Base-by-base conservation (phyloP, 768 basidiomycete species). In the Russula virescens region DNA sequence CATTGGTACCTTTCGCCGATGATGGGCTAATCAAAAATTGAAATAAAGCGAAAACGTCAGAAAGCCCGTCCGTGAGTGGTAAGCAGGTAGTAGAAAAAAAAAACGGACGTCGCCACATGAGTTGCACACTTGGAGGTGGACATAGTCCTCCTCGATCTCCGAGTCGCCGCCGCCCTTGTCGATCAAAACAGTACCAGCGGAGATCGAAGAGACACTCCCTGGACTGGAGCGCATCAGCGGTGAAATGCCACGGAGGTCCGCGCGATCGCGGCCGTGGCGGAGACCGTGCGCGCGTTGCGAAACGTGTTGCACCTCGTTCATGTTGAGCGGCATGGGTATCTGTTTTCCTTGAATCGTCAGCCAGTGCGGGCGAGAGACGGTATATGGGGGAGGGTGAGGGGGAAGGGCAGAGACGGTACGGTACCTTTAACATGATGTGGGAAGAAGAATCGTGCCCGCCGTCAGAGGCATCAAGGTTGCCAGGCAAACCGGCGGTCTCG, bases 351-450 rank as follows among this genome's bases (percentile, higher is more conserved):
- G 8, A 8, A 4, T 31, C 31, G 31, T 31, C 31, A 31, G 49
- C 58, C 52, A 59, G 46, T 35, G n/a, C 3, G 34, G 2, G 34
- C 35, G 28, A 43, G 42, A n/a, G n/a, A n/a, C n/a, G n/a, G n/a
- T n/a, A n/a, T n/a, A n/a, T n/a, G n/a, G n/a, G n/a, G 26, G 2
- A 35, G 60, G 56, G 38, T 68, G 31, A 31, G 8, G 8, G 34
- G 57, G 49, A 65, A 60, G 35, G 23, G 31, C 45, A 2, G 58
- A 18, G 60, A 28, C 28, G 48, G 26, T 14, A 42, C 21, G 72
- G 50, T 63, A 91, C 94, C 84, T 98, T 98, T 74, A 98, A 91
- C 81, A 96, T 83, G 66, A 96, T 94, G 70, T 98, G 94, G 1
- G 89, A 88, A 18, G 89, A 88, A 18, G 89, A 91, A 58, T 81